Conservation (phyloP, 192 early-diverging fungal genomes). For the Phycomyces blakesleeanus region DNA sequence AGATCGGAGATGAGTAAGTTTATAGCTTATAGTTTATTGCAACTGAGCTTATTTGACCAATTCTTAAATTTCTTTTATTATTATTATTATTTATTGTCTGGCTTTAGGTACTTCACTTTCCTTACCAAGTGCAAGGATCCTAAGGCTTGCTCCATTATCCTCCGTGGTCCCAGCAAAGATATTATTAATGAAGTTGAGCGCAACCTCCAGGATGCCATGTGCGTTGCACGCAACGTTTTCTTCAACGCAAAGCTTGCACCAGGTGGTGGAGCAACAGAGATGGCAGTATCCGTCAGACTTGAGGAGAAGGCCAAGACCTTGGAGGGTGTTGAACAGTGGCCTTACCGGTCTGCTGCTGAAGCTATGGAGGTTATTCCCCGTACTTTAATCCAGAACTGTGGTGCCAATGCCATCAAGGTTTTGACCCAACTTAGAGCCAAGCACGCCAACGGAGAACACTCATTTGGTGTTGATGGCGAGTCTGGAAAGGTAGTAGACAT, state of each 20-base stretch:
- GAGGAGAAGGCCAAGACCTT: constrained; percentile 86
- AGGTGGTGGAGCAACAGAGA: constrained; percentile 97
- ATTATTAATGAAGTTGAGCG: constrained; percentile 97
- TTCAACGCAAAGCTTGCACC: constrained; percentile 91
- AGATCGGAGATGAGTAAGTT: constrained; percentile 93
- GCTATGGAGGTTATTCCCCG: constrained; percentile 98
- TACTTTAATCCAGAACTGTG: constrained; percentile 98
- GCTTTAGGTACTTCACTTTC: constrained; percentile 91
- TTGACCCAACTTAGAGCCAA: constrained; percentile 94
- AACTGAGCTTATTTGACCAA: no score
- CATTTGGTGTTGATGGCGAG: constrained; percentile 95
- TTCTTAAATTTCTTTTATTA: no score
- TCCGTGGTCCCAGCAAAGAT: constrained; percentile 97
- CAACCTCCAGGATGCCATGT: constrained; percentile 99
- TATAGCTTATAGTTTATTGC: background rate
- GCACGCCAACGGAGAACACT: constrained; percentile 81
- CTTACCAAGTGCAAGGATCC: constrained; percentile 91
- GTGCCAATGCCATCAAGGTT: constrained; percentile 95
- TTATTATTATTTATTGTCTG: no score
- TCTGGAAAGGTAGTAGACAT: constrained; percentile 93
- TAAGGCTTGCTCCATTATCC: constrained; percentile 96
- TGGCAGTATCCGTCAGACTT: constrained; percentile 90
- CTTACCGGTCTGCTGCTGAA: constrained; percentile 92
- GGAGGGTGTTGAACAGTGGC: constrained; percentile 92
- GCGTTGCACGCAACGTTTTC: constrained; percentile 96